These are phyloP conservation scores for Chloroidium sp. DNA, from an alignment of 163 green algal genomes.

Conservation along the genomic window DNA sequence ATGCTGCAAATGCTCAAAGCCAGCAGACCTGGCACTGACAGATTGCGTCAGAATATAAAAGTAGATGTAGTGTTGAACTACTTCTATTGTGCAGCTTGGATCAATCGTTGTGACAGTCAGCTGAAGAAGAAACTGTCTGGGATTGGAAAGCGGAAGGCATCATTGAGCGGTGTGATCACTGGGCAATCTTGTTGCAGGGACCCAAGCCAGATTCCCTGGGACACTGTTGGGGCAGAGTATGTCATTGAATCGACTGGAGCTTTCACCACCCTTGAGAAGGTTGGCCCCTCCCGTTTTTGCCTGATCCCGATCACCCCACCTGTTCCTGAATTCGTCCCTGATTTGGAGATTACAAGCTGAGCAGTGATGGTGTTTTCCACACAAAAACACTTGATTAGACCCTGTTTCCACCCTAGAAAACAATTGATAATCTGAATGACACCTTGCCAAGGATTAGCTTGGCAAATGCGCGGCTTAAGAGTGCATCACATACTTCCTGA, in stretches of 20 bases:
- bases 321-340: too few relatives aligned
- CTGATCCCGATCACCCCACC: neutral
- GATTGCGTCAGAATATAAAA: too few relatives aligned
- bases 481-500: neutral
- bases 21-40: too few relatives aligned
- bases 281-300: constrained; percentile 12
- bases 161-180: neutral
- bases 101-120: too few relatives aligned
- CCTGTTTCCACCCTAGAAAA: neutral
- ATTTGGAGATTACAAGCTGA: neutral
- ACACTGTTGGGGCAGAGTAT: constrained; percentile 64
- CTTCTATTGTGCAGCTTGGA: too few relatives aligned
- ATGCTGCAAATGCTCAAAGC: neutral
- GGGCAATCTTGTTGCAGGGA: constrained; percentile 49
- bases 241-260: constrained; percentile 94
- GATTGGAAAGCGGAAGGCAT: neutral
- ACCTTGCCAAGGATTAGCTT: too few relatives aligned
- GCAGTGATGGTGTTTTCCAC: neutral
- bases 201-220: constrained; percentile 86
- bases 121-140: too few relatives aligned
- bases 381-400: neutral
- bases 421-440: neutral
- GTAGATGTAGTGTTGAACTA: too few relatives aligned
- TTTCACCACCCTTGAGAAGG: constrained; percentile 84
- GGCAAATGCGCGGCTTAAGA: neutral